Conservation (phyloP, 2,329 filamentous ascomycete genomes). For the Phialocephala sp. region DNA sequence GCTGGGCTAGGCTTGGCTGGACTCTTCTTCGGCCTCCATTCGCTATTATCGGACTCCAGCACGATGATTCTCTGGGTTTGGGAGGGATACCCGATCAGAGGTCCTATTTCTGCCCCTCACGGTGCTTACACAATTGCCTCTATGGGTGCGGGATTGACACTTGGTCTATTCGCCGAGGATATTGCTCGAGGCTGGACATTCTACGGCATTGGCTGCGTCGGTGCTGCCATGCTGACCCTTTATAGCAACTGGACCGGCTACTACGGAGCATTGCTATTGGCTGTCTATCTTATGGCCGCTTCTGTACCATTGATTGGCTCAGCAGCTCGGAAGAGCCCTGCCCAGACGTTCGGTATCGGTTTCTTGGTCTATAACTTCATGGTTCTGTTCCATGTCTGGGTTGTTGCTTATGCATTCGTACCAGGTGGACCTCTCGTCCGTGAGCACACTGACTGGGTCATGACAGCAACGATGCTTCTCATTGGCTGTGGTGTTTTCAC, state of each 20-base stretch:
- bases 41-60: slow-evolving; percentile 92
- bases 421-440: slow-evolving; percentile 91
- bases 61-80: slow-evolving; percentile 99
- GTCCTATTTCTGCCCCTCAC: slow-evolving; percentile 87
- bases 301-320: slow-evolving; percentile 76
- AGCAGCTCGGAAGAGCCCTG: slow-evolving; percentile 78
- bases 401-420: slow-evolving; percentile 97
- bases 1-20: slow-evolving; percentile 82
- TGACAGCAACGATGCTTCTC: slow-evolving; percentile 82
- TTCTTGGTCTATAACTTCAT: slow-evolving; percentile 93
- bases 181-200: slow-evolving; percentile 79
- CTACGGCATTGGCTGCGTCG: slow-evolving; percentile 78
- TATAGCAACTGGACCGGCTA: slow-evolving; percentile 88
- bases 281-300: slow-evolving; percentile 82
- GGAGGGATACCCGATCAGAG: slow-evolving; percentile 92
- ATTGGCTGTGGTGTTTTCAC: slow-evolving; percentile 88
- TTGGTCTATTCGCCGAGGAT: slow-evolving; percentile 75
- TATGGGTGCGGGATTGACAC: slow-evolving; percentile 82
- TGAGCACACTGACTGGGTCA: slow-evolving; percentile 95
- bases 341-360: slow-evolving; percentile 81
- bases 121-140: slow-evolving; percentile 84
- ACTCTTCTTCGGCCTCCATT: slow-evolving; percentile 88
- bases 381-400: slow-evolving; percentile 98
- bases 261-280: slow-evolving; percentile 77
- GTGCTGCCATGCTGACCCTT: slow-evolving; percentile 78